These are phyloP conservation scores for Punica granatum DNA, from an alignment of 345 rosid species.

Conservation along the genomic window DNA sequence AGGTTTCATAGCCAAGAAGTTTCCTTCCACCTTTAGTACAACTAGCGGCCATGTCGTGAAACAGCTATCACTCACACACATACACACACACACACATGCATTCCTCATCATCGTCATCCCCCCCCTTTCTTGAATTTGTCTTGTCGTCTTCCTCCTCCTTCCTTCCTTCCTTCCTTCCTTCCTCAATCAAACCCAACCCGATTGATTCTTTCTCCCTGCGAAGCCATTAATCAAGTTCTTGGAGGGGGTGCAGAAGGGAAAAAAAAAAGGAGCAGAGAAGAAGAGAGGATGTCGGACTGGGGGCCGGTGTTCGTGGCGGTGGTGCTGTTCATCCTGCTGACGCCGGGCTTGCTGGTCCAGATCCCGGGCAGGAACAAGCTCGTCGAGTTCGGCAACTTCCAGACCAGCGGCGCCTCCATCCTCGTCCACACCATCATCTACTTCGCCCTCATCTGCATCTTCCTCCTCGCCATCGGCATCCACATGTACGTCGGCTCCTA, in stretches of 20 bases:
- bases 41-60: too few species aligned
- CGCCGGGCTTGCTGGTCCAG: conserved; percentile 83
- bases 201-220: not conserved
- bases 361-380: conserved; percentile 45
- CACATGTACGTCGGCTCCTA: conserved; percentile 40
- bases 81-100: too few species aligned
- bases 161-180: too few species aligned
- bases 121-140: too few species aligned
- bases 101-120: too few species aligned
- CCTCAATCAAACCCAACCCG: too few species aligned
- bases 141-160: too few species aligned
- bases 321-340: conserved; percentile 65
- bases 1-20: too few species aligned
- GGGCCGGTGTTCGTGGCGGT: conserved; percentile 90
- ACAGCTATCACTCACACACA: not conserved
- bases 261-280: not conserved
- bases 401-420: conserved; percentile 79
- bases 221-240: not conserved
- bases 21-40: too few species aligned
- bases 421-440: conserved; percentile 70
- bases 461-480: conserved; percentile 71
- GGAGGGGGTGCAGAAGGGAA: not conserved
- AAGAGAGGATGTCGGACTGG: conserved; percentile 68
- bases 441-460: conserved; percentile 74
- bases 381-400: conserved; percentile 82